phyloP scores from a whole-genome alignment of 1,284 basidiomycete species.

The Cryptococcus sp. region DNA sequence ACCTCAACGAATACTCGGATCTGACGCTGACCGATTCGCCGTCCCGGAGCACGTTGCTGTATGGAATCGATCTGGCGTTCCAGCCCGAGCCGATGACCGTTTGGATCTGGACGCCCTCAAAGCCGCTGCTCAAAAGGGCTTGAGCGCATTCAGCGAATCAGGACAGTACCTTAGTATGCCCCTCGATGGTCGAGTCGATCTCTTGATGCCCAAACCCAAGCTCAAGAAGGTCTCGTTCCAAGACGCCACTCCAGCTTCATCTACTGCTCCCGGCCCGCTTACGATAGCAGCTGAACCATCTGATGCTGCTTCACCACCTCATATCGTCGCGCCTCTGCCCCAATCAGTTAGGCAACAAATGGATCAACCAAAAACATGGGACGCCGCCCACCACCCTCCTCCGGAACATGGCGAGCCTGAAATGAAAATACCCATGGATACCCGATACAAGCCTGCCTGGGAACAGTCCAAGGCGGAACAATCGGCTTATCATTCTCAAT shows the following conservation, averaged over 20 bases:
- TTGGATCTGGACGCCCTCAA: conserved; percentile 67
- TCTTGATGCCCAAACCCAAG: conserved; percentile 56
- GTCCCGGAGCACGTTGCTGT: conserved; percentile 65
- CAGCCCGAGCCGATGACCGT: conserved; percentile 34
- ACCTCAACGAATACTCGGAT: conserved; percentile 40
- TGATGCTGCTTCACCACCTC: conserved; percentile 42
- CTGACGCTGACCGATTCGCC: conserved; percentile 57
- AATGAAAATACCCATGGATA: conserved; percentile 50
- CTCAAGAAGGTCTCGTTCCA: conserved; percentile 2
- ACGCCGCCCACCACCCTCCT: conserved; percentile 49
- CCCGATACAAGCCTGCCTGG: conserved; percentile 52
- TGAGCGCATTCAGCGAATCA: conserved; percentile 49
- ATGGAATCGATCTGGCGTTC: conserved; percentile 56
- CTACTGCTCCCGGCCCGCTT: conserved; percentile 22
- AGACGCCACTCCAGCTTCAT: not conserved
- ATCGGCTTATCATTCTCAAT: conserved; percentile 21
- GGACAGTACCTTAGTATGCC: conserved; percentile 76
- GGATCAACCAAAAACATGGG: conserved; percentile 46
- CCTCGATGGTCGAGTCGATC: conserved; percentile 75
- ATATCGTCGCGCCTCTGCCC: conserved; percentile 19
- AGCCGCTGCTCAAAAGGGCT: conserved; percentile 61
- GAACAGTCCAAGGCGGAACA: conserved; percentile 49
- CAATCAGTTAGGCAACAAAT: conserved; percentile 21
- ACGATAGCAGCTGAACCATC: conserved; percentile 43
- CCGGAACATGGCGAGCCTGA: conserved; percentile 45